Evolutionary conservation across 257 asterid genomes (phyloP), one percentile per base, ranked within the genome.

Genomic region (Parsonsia alboflavescens): DNA sequence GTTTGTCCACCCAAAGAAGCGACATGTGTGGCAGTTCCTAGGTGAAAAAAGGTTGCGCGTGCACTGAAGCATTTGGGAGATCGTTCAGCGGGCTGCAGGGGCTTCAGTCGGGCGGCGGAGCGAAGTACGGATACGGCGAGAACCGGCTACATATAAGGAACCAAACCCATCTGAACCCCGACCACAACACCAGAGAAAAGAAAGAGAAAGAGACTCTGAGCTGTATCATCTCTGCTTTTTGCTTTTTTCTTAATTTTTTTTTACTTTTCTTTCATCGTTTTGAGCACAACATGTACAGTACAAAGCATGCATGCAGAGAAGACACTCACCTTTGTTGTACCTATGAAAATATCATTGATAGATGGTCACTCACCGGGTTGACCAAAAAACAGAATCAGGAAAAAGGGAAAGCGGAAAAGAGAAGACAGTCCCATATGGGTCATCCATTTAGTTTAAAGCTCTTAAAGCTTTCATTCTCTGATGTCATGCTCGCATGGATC

Each of bases 51-150:
- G 75, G 75, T 77, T 78, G 80, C 86, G 90, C 92, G 77, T 87
- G 95, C 89, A 64, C 73, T 77, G 81, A 77, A 73, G 49, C 75
- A 65, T 61, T 42, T 69, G 81, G 70, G 82, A 78, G 73, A 33
- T 33, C 39, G 39, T 1, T 33, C 66, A 78, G 73, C 64, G 78
- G 56, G 75, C 68, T 75, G 76, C 54, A 81, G 61, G 80, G 61
- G 15, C 76, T 77, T 74, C 68, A 73, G 82, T 56, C 49, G 81
- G 85, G 85, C 82, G 87, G 86, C 88, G 81, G 80, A 63, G 67
- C 58, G 5, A 71, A 76, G 81, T 89, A 84, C 87, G 81, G 92
- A 70, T 65, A 78, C 90, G 89, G 87, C 86, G 79, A 78, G 64
- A 58, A 68, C 73, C 84, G 87, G 87, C 84, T 80, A 50, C 63